phyloP scores from a whole-genome alignment of 2,329 filamentous ascomycete species.

The Neonectria sp. region DNA sequence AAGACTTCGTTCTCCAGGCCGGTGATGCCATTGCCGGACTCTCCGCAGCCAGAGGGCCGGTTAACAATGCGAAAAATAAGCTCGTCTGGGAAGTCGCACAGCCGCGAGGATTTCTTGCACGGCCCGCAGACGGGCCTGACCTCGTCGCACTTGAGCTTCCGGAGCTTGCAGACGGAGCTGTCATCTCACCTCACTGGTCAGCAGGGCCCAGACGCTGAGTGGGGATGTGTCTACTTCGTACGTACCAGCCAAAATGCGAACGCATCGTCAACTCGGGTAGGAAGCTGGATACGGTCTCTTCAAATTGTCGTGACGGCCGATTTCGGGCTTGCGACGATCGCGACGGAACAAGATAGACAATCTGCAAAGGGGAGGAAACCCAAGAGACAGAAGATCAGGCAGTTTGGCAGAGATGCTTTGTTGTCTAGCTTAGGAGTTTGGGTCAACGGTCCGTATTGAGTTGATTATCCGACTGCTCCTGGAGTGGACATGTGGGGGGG shows the following conservation, averaged over 20 bases:
- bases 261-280: slow-evolving; percentile 30
- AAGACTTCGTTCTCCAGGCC: not conserved
- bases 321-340: not conserved
- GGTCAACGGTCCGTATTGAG: not conserved
- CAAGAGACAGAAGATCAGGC: not conserved
- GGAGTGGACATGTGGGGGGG: not conserved
- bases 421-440: too few relatives aligned
- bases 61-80: slow-evolving; percentile 37
- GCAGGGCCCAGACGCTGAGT: not conserved
- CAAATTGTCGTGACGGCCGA: not conserved
- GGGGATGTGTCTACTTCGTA: not conserved
- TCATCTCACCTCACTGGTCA: slow-evolving; percentile 5
- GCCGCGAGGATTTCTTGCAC: slow-evolving; percentile 34
- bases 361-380: not conserved
- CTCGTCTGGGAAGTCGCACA: slow-evolving; percentile 33
- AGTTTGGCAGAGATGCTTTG: too few relatives aligned
- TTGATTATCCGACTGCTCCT: not conserved
- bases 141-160: slow-evolving; percentile 49
- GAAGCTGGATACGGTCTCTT: not conserved
- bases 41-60: not conserved
- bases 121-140: slow-evolving; percentile 39
- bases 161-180: slow-evolving; percentile 39
- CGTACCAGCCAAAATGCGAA: slow-evolving; percentile 42
- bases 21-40: not conserved
- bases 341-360: not conserved